A percentile compares a stretch with the other conserved stretches of the same genome.
phyloP scores from a whole-genome alignment of 2,329 filamentous ascomycete genomes.

The Lachnellula hyalina region DNA sequence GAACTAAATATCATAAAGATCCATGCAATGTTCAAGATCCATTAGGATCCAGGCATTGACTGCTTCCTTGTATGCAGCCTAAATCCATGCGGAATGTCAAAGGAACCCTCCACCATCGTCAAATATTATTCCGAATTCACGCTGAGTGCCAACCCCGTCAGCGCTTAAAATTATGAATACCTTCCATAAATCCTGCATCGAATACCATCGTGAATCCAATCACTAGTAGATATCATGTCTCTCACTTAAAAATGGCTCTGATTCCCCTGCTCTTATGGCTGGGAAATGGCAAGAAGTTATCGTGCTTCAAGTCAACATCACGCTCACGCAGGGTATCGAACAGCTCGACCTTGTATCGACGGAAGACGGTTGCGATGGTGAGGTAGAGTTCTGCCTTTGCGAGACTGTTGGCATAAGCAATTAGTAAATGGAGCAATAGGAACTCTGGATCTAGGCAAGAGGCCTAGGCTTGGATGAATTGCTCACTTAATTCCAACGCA shows the following conservation, averaged over 20 bases:
- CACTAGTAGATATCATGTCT: not conserved
- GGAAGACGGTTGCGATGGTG: conserved; percentile 14
- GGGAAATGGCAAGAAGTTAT: conserved; percentile 15
- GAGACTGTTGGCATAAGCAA: conserved; percentile 7
- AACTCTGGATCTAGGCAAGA: not conserved
- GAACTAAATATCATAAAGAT: not conserved
- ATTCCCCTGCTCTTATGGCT: conserved; percentile 12
- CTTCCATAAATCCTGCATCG: not conserved
- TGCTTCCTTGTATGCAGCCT: not conserved
- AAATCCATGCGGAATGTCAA: not conserved
- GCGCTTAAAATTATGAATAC: not conserved
- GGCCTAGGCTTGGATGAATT: not conserved
- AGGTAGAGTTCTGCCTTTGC: conserved; percentile 22
- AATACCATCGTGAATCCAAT: not conserved
- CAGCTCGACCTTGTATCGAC: conserved; percentile 14
- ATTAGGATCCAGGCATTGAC: too few relatives aligned
- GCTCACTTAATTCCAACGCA: conserved; percentile 22
- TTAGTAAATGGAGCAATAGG: not conserved
- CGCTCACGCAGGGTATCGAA: conserved; percentile 11
- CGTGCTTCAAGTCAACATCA: conserved; percentile 19
- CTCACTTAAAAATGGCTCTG: conserved; percentile 13
- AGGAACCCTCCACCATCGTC: not conserved
- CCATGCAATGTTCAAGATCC: not conserved
- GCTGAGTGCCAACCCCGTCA: not conserved
- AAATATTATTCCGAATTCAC: not conserved